A percentile compares a stretch with the other conserved stretches of the same genome.
These are phyloP conservation scores for Ogataea glucozyma DNA, from an alignment of 805 yeast species.

Conservation along the genomic window DNA sequence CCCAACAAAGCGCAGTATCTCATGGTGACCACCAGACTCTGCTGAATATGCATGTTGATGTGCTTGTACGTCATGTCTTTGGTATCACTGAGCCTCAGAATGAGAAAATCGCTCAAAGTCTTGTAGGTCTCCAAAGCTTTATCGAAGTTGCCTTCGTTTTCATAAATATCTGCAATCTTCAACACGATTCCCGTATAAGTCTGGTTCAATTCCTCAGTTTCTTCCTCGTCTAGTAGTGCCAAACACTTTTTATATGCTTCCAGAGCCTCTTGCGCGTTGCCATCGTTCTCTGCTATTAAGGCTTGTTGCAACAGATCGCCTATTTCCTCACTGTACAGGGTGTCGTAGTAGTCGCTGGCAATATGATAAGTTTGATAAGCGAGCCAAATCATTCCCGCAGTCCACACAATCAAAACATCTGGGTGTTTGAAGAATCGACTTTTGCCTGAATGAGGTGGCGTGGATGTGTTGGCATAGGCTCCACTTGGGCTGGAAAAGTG, in stretches of 20 bases:
- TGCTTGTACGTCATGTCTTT: slow-evolving; percentile 7
- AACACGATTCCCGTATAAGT: slow-evolving; percentile 87
- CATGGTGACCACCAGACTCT: slow-evolving; percentile 25
- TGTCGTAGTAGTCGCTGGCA: slow-evolving; percentile 12
- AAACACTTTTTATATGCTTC: slow-evolving; percentile 71
- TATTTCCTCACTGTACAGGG: slow-evolving; percentile 14
- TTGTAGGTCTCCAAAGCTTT: slow-evolving; percentile 31
- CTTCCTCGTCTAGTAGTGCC: slow-evolving; percentile 54
- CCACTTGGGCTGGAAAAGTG: neutral
- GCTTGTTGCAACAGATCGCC: slow-evolving; percentile 15
- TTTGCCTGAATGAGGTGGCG: neutral
- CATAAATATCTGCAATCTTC: slow-evolving; percentile 81
- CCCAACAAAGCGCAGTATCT: slow-evolving; percentile 28
- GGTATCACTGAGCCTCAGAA: slow-evolving; percentile 8
- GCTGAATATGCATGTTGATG: slow-evolving; percentile 22
- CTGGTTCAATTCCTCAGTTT: slow-evolving; percentile 57
- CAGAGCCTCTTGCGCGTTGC: slow-evolving; percentile 64
- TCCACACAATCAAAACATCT: neutral
- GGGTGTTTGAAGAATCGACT: neutral
- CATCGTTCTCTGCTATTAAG: slow-evolving; percentile 28
- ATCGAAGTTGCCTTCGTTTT: slow-evolving; percentile 34
- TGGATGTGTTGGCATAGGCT: neutral
- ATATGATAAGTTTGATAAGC: neutral
- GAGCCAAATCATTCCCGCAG: neutral
- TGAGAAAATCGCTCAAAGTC: slow-evolving; percentile 20